These are phyloP conservation scores for Tolypocladium sp. DNA, from an alignment of 2,329 filamentous ascomycete species.

Conservation along the genomic window DNA sequence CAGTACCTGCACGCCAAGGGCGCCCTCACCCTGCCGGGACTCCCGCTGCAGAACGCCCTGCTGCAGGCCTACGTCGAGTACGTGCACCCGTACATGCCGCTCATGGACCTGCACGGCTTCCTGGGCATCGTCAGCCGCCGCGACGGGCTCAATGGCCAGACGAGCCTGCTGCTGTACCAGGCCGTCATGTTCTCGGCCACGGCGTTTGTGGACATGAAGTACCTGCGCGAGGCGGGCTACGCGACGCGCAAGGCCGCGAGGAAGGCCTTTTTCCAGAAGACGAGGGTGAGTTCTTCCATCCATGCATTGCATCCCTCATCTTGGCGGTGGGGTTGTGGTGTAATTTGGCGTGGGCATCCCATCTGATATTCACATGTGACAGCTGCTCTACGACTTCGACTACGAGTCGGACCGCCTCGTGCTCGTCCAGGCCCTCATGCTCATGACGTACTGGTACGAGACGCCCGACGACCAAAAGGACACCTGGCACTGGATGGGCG, in stretches of 20 bases:
- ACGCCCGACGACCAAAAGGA: slow-evolving; percentile 95
- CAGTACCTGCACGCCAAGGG: slow-evolving; percentile 78
- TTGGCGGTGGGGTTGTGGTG: neutral
- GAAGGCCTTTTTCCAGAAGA: slow-evolving; percentile 82
- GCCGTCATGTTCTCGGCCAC: slow-evolving; percentile 91
- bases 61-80: slow-evolving; percentile 78
- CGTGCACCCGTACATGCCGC: slow-evolving; percentile 89
- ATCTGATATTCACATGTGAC: slow-evolving; percentile 16
- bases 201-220: slow-evolving; percentile 75
- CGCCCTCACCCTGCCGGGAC: slow-evolving; percentile 66
- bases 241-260: slow-evolving; percentile 69
- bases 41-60: slow-evolving; percentile 67
- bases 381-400: slow-evolving; percentile 90
- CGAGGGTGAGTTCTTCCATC: slow-evolving; percentile 67
- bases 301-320: no score
- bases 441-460: slow-evolving; percentile 98
- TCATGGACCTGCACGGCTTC: slow-evolving; percentile 61
- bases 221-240: slow-evolving; percentile 70
- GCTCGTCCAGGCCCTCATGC: slow-evolving; percentile 75
- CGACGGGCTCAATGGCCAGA: slow-evolving; percentile 60
- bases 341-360: neutral
- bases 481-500: slow-evolving; percentile 98
- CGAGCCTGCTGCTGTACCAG: slow-evolving; percentile 84
- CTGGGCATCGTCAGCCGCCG: slow-evolving; percentile 50
- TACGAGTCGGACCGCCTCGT: slow-evolving; percentile 86